These are phyloP conservation scores for Mucor plumbeus DNA, from an alignment of 371 early-diverging fungal genomes.

Conservation along the genomic window DNA sequence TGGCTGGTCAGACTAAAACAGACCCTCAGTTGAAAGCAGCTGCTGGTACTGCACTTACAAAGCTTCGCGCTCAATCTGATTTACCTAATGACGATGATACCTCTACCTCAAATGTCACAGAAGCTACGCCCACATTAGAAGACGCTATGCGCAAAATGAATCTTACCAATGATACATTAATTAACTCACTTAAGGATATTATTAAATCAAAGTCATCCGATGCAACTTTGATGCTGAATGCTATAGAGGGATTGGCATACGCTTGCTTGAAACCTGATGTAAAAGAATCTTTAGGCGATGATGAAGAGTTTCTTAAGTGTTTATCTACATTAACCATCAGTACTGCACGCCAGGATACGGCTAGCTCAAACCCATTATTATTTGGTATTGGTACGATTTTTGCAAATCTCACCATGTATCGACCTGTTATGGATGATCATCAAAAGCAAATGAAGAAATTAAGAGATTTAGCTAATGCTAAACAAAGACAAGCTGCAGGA, in stretches of 20 bases:
- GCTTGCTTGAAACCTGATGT: conserved; percentile 63
- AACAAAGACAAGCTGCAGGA: conserved; percentile 25
- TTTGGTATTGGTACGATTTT: conserved; percentile 78
- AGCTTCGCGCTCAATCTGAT: conserved; percentile 58
- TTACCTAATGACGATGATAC: conserved; percentile 25
- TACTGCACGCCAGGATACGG: conserved; percentile 34
- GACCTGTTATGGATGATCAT: conserved; percentile 73
- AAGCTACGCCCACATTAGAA: conserved; percentile 18
- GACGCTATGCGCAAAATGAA: conserved; percentile 43
- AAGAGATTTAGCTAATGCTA: conserved; percentile 66
- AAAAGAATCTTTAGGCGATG: conserved; percentile 66
- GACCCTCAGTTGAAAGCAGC: conserved; percentile 61
- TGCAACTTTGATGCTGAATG: conserved; percentile 32
- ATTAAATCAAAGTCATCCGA: conserved; percentile 49
- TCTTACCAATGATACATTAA: conserved; percentile 36
- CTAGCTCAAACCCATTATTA: conserved; percentile 49
- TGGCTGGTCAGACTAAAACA: conserved; percentile 46
- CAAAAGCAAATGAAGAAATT: conserved; percentile 83
- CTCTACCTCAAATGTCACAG: background rate
- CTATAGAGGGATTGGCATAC: conserved; percentile 81
- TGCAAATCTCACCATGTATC: conserved; percentile 73
- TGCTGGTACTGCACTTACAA: conserved; percentile 69
- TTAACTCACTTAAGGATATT: conserved; percentile 36
- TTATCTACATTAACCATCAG: conserved; percentile 59
- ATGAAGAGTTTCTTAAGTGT: conserved; percentile 59